Evolutionary conservation across 331 rosid genomes (phyloP).

Genomic region (Phaseolus coccineus): DNA sequence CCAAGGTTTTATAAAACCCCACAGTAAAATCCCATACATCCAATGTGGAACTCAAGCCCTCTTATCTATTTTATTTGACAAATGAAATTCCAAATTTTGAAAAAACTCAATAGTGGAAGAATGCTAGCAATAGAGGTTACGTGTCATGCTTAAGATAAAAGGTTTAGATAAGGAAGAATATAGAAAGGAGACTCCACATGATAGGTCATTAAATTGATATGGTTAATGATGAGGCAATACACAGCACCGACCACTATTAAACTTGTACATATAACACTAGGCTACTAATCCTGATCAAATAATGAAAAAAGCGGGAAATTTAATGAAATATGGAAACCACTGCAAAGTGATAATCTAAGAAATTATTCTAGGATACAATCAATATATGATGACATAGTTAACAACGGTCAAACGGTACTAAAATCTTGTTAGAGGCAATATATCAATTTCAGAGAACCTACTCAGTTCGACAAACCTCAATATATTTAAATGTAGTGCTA

Average conservation of each 20-base stretch:
- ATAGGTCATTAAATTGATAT: not conserved
- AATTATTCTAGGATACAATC: slow-evolving; percentile 6
- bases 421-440: slow-evolving; percentile 1
- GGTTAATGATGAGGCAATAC: not conserved
- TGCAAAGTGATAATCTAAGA: not conserved
- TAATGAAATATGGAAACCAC: not conserved
- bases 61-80: not conserved
- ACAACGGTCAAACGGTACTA: slow-evolving; percentile 4
- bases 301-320: too few species aligned
- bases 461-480: slow-evolving; percentile 73
- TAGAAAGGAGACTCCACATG: not conserved
- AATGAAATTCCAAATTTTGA: not conserved
- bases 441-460: slow-evolving; percentile 24
- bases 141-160: not conserved
- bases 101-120: not conserved
- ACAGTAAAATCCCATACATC: not conserved
- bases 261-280: not conserved
- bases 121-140: not conserved
- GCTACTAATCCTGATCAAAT: not conserved
- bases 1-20: not conserved
- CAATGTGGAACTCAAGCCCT: not conserved
- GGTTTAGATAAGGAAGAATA: not conserved
- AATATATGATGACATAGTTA: not conserved
- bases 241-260: not conserved
- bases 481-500: slow-evolving; percentile 87